These are phyloP conservation scores for Amylostereum areolatum DNA, from an alignment of 1,284 basidiomycete genomes.

Conservation along the genomic window DNA sequence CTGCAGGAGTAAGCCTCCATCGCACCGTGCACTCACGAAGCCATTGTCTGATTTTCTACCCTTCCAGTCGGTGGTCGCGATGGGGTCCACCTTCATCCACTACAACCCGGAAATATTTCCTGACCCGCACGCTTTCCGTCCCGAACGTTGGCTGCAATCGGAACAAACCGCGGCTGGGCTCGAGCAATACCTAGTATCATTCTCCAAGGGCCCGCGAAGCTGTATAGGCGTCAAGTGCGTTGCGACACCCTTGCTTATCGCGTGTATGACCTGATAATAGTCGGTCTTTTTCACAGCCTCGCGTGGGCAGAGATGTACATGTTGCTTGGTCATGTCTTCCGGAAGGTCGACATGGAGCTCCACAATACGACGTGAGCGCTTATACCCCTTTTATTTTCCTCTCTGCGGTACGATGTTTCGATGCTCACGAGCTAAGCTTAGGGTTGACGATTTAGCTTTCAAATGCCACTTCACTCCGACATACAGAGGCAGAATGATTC, in stretches of 20 bases:
- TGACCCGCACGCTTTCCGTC: slow-evolving; percentile 28
- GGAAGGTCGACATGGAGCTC: not conserved
- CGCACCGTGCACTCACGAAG: not conserved
- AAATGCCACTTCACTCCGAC: too few relatives aligned
- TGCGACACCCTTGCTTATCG: not conserved
- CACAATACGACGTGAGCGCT: too few relatives aligned
- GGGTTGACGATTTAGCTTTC: too few relatives aligned
- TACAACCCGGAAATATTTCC: slow-evolving; percentile 13
- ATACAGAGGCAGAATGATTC: too few relatives aligned
- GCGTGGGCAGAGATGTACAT: not conserved
- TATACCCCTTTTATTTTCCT: too few relatives aligned
- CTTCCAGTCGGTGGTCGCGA: slow-evolving; percentile 17
- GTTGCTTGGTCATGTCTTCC: not conserved
- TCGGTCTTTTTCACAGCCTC: not conserved
- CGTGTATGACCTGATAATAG: not conserved
- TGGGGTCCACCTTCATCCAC: slow-evolving; percentile 14
- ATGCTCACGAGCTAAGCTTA: too few relatives aligned
- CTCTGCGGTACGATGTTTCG: too few relatives aligned
- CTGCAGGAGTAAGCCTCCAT: slow-evolving; percentile 15
- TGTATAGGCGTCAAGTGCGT: slow-evolving; percentile 20
- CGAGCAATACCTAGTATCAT: slow-evolving; percentile 15
- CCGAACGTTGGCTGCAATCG: slow-evolving; percentile 21
- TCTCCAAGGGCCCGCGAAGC: slow-evolving; percentile 17
- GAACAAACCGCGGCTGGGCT: slow-evolving; percentile 8
- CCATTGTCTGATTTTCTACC: not conserved